These are phyloP conservation scores for Coffea eugenioides DNA, from an alignment of 257 asterid species.

Conservation along the genomic window DNA sequence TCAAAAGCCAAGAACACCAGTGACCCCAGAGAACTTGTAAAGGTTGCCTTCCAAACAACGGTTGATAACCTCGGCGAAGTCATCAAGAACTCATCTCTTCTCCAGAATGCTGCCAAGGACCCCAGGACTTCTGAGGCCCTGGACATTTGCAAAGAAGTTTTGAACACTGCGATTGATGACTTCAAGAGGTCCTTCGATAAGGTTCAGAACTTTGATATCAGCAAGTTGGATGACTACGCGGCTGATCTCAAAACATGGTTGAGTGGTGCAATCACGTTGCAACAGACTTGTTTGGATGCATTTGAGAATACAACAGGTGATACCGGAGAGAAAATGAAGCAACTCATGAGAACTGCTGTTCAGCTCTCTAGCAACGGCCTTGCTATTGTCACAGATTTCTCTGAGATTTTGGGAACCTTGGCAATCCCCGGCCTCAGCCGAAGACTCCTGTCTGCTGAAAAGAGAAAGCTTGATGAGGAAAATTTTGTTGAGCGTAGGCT, in stretches of 20 bases:
- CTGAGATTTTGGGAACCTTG: constrained; percentile 20
- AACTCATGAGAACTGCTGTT: constrained; percentile 30
- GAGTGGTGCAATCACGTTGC: constrained; percentile 56
- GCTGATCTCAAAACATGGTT: constrained; percentile 58
- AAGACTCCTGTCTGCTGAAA: constrained; percentile 21
- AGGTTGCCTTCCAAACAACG: constrained; percentile 41
- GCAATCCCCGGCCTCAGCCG: constrained; percentile 24
- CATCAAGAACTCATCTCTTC: constrained; percentile 34
- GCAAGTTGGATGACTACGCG: constrained; percentile 21
- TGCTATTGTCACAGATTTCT: constrained; percentile 44
- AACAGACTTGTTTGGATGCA: constrained; percentile 75
- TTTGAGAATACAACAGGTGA: constrained; percentile 60
- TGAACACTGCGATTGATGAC: constrained; percentile 53
- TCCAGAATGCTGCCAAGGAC: constrained; percentile 48
- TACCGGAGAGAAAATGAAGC: constrained; percentile 63
- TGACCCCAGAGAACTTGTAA: constrained; percentile 55
- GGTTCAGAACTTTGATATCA: constrained; percentile 27
- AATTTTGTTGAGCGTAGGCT: constrained; percentile 23
- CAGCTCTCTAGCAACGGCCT: constrained; percentile 66
- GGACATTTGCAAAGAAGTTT: constrained; percentile 42
- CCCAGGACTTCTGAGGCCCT: constrained; percentile 48
- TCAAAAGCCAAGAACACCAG: constrained; percentile 41
- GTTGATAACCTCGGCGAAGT: constrained; percentile 29
- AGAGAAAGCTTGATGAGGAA: not conserved
- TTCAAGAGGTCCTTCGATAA: constrained; percentile 35